phyloP scores from a whole-genome alignment of 1,284 basidiomycete genomes.

The Tetrapyrgos nigripes region DNA sequence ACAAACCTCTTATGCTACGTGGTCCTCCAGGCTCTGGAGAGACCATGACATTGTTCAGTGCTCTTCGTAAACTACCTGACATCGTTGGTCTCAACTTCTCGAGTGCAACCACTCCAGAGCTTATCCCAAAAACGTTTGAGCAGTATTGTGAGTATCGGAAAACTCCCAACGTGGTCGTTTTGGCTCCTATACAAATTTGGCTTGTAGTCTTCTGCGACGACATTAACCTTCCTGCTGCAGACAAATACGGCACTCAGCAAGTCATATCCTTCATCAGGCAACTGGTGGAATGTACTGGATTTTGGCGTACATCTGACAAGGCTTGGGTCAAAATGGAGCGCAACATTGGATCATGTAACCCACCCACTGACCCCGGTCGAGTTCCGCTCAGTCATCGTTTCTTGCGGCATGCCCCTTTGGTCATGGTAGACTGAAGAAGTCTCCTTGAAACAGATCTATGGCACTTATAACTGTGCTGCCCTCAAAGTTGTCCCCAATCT shows the following conservation, averaged over 20 bases:
- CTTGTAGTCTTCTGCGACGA: conserved; percentile 99
- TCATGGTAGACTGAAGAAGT: conserved; percentile 98
- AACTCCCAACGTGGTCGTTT: conserved; percentile 95
- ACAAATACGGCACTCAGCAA: conserved; percentile 98
- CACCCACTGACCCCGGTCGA: conserved; percentile 99
- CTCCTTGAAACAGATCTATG: conserved; percentile 98
- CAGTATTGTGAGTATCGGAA: conserved; percentile 99
- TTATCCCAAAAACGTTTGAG: conserved; percentile 99
- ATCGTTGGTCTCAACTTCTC: conserved; percentile 99
- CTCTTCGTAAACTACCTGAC: conserved; percentile 95
- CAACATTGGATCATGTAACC: conserved; percentile 99
- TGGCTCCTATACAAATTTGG: conserved; percentile 97
- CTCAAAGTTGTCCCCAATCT: conserved; percentile 96
- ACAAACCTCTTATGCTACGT: conserved; percentile 98
- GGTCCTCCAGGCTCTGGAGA: conserved; percentile 99
- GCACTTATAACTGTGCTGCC: conserved; percentile 96
- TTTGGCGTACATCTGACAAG: conserved; percentile 95
- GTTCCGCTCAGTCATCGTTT: conserved; percentile 98
- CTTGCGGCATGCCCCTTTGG: conserved; percentile 96
- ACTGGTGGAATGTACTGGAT: conserved; percentile 94
- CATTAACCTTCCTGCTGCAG: conserved; percentile 96
- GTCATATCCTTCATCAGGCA: conserved; percentile 99
- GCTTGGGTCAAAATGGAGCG: conserved; percentile 98
- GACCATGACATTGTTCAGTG: conserved; percentile 99
- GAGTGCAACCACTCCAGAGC: conserved; percentile 96